Evolutionary conservation across 2,329 filamentous ascomycete species (phyloP), one percentile per base, ranked within the genome.

Genomic region (Fusarium poae): DNA sequence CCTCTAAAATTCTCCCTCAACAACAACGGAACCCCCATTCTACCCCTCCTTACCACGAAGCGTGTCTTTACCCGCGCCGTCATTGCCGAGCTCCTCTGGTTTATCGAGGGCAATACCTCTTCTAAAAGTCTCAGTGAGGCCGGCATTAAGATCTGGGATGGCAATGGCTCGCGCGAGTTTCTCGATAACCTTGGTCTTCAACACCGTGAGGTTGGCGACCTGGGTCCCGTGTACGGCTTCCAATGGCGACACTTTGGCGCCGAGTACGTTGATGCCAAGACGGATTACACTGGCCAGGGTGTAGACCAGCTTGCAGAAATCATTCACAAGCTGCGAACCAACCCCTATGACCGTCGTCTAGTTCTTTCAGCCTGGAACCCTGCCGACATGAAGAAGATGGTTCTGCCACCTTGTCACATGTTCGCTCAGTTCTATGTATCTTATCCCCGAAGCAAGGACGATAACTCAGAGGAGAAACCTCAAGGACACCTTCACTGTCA

Each of bases 181-280:
- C 91, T 99, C 37, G 95, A 99, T 82, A 90, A 85, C 67, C 87
- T 96, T 2, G 95, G 95, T 1, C 86, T 98, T 9, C 84, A 85
- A 0, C 89, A 97, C 77, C 92, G 95, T 62, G 92, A 89, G 53
- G 92, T 90, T 21, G 96, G 96, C 69, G 96, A 99, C 76, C 85
- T 99, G 0, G 96, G 96, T 1, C 96, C 96, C 30, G 94, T 98
- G 0, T 99, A 99, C 78, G 96, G 96, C 3, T 99, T 99, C 82
- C 96, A 99, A 81, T 99, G 96, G 96, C 92, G 96, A 5, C 95
- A 98, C 80, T 99, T 99, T 75, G 96, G 96, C 51, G 96, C 96
- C 6, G 89, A 93, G 65, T 99, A 99, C 78, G 83, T 90, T 20
- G 91, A 95, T 75, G 86, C 90, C 16, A 84, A 89, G 69, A 86